Percentiles rank a stretch among this genome's conserved stretches.
These are phyloP conservation scores for Leishmania turanica DNA, from an alignment of 208 protist genomes.

Conservation along the genomic window DNA sequence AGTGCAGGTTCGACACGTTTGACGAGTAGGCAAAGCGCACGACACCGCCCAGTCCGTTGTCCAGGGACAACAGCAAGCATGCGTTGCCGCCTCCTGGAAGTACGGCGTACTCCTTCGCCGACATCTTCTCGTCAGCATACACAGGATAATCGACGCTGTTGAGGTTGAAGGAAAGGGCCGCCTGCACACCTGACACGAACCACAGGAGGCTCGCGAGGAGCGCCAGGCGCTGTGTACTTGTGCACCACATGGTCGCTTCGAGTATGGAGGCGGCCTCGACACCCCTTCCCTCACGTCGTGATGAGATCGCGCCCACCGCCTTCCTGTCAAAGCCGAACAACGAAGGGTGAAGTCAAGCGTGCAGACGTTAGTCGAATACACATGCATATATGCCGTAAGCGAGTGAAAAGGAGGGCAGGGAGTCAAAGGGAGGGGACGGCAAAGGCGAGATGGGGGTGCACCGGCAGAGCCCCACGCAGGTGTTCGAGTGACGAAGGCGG, in stretches of 20 bases:
- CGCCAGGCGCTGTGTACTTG: neutral
- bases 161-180: conserved; percentile 28
- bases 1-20: conserved; percentile 32
- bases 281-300: neutral
- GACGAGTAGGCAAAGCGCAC: conserved; percentile 42
- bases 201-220: conserved; percentile 10
- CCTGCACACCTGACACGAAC: neutral
- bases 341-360: neutral
- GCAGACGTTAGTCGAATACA: neutral
- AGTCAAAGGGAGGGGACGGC: neutral
- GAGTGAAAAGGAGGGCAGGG: neutral
- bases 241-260: neutral
- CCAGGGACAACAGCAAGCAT: conserved; percentile 20
- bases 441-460: neutral
- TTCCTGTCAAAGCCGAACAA: neutral
- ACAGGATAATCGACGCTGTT: conserved; percentile 18
- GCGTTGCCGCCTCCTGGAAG: neutral
- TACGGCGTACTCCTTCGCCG: conserved; percentile 17
- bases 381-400: neutral
- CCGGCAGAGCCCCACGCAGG: neutral
- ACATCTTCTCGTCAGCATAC: neutral
- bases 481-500: neutral
- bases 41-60: conserved; percentile 28
- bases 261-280: neutral
- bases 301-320: neutral